Base-by-base conservation (phyloP, 1,139 yeast genomes). In the Diutina neorugosa region DNA sequence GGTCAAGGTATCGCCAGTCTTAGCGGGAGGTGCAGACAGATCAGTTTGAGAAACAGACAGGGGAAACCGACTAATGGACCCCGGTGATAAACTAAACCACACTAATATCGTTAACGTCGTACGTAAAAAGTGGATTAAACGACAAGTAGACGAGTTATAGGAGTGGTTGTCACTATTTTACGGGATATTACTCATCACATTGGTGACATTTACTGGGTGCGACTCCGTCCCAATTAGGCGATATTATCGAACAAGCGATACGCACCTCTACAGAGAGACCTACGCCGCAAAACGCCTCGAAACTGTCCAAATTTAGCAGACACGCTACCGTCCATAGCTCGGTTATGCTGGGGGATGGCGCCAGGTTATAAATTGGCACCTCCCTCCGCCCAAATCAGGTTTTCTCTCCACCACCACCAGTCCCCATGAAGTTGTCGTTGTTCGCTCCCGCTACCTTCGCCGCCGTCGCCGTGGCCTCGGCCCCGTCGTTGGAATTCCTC, bases 401-500 rank as follows among this genome's bases (percentile, higher is more conserved):
- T 14, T 14, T 14, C 12, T 3, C 14, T n/a, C 14, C 37, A 5
- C 12, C n/a, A 11, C 37, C 37, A 31, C 37, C 37, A 31, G n/a
- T 14, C 12, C 27, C 50, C 21, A 46, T 46, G 50, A 46, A 46
- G 50, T 46, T 27, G n/a, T 46, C 40, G 14, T 16, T 44, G 18
- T 25, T 46, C 50, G n/a, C 37, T 41, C 37, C 40, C 27, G 50
- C 40, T 16, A 16, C 50, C 31, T 27, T 46, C 40, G 18, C 43
- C 20, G 43, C 43, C 20, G n/a, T 46, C 21, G 40, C 40, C 23
- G 27, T 27, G 40, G 50, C 50, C 21, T n/a, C 40, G 19, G 50
- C 50, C 40, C 23, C 50, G 14, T 8, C 20, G 37, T 27, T 27
- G 50, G n/a, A 46, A 8, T 46, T 46, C 50, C 18, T 46, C 40